A percentile compares a stretch with the other conserved stretches of the same genome.
These are phyloP conservation scores for Crotalaria pallida DNA, from an alignment of 306 rosid species.

Conservation along the genomic window DNA sequence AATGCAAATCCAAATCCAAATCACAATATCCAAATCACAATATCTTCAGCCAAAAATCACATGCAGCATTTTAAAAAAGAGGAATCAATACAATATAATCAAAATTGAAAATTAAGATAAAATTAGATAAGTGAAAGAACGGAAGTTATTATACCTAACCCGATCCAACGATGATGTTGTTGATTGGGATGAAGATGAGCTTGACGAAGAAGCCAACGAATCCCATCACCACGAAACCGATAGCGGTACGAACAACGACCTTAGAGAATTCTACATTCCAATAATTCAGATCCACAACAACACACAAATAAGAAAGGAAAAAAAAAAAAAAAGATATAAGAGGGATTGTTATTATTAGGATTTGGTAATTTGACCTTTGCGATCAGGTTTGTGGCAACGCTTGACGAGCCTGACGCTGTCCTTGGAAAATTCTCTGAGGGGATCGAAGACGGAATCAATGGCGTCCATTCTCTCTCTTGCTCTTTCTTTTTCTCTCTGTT, in stretches of 20 bases:
- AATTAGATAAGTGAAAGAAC: neutral
- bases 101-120: neutral
- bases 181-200: constrained; percentile 74
- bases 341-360: neutral
- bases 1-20: neutral
- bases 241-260: constrained; percentile 76
- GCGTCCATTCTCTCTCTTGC: constrained; percentile 30
- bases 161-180: constrained; percentile 83
- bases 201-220: constrained; percentile 74
- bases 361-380: constrained; percentile 29
- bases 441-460: constrained; percentile 30
- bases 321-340: no score
- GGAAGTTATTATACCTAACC: constrained; percentile 34
- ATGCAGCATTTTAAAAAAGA: neutral
- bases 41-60: neutral
- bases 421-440: constrained; percentile 27
- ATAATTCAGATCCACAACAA: neutral
- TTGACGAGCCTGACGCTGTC: constrained; percentile 38
- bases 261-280: constrained; percentile 54
- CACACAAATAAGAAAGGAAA: neutral
- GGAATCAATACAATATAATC: neutral
- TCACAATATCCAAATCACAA: neutral
- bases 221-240: constrained; percentile 83
- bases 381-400: constrained; percentile 40
- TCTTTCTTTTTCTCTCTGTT: no score